Base-by-base conservation (phyloP, 345 rosid genomes). In the Populus davidiana region DNA sequence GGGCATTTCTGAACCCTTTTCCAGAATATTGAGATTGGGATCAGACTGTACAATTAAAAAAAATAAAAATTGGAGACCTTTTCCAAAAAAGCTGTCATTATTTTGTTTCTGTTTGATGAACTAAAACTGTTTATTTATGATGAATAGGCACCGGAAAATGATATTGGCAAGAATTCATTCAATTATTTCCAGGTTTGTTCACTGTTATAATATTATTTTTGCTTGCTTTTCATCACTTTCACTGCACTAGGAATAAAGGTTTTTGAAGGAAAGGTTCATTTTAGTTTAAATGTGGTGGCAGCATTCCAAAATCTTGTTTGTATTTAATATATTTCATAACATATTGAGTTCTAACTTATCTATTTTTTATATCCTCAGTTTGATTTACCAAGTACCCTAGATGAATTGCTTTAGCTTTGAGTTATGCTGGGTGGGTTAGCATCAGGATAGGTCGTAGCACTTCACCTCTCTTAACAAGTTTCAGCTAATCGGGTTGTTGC, bases 141-240 rank as follows among this genome's bases (percentile, higher is more conserved):
- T 75, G 81, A 69, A 78, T 83, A 95, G 98, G 81, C 93, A 25
- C 92, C 96, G 14, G 96, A 93, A 61, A 93, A 95, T 44, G 98
- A 92, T 82, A 88, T 93, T 73, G 98, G 97, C 76, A 95, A 95
- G 86, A 95, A 76, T 83, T 95, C 99, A 11, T 95, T 85, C 84
- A 95, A 95, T 84, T 95, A 93, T 88, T 90, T 87, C 82, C 99
- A 93, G 99, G 99, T 95, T 75, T 77, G 80, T 76, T 65, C 69
- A 65, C 12, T 67, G 18, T 35, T 31, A 39, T 36, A 39, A 20
- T 35, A 41, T 79, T 27, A 72, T 2, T n/a, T 70, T 41, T 56
- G 35, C 29, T 29, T 39, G 5, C 33, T 36, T n/a, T 70, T 50
- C 64, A 39, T 27, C n/a, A 5, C 33, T 50, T 44, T 64, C 16